A percentile compares a stretch with the other conserved stretches of the same genome.
Evolutionary conservation across 352 stramenopile species (phyloP).

Genomic region (Peronospora farinosa): DNA sequence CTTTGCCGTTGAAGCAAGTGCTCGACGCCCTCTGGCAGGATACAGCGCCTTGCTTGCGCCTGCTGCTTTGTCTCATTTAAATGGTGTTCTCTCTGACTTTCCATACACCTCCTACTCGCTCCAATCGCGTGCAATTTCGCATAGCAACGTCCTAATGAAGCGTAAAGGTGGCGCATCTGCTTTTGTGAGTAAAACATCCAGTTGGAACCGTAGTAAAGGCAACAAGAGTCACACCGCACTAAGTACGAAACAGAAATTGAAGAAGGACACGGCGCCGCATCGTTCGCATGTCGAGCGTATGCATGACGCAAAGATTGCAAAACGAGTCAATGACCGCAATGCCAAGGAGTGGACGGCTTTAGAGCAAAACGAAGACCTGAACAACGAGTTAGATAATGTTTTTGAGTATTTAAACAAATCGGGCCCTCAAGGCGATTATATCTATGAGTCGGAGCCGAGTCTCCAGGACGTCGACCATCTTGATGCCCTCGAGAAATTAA

Average conservation of each 20-base stretch:
- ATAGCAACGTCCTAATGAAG: constrained; percentile 44
- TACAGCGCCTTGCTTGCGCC: constrained; percentile 5
- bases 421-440: constrained; percentile 53
- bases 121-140: constrained; percentile 29
- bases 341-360: constrained; percentile 45
- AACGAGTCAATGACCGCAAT: constrained; percentile 41
- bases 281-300: constrained; percentile 48
- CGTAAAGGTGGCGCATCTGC: constrained; percentile 63
- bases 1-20: constrained; percentile 16
- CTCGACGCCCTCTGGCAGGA: constrained; percentile 8
- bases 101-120: neutral
- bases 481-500: constrained; percentile 63
- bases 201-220: constrained; percentile 43
- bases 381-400: constrained; percentile 55
- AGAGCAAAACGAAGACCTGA: constrained; percentile 54
- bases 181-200: constrained; percentile 51
- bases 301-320: constrained; percentile 36
- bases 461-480: constrained; percentile 55
- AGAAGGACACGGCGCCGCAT: constrained; percentile 47
- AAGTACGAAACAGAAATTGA: constrained; percentile 64
- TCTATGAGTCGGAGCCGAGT: constrained; percentile 58
- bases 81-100: constrained; percentile 1
- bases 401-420: constrained; percentile 69
- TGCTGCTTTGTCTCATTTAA: constrained; percentile 4
- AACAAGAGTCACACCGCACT: constrained; percentile 31